Percentiles rank a stretch among this genome's conserved stretches.
Conservation (phyloP, 2,329 filamentous ascomycete genomes). For the Podosphaera xanthii region DNA sequence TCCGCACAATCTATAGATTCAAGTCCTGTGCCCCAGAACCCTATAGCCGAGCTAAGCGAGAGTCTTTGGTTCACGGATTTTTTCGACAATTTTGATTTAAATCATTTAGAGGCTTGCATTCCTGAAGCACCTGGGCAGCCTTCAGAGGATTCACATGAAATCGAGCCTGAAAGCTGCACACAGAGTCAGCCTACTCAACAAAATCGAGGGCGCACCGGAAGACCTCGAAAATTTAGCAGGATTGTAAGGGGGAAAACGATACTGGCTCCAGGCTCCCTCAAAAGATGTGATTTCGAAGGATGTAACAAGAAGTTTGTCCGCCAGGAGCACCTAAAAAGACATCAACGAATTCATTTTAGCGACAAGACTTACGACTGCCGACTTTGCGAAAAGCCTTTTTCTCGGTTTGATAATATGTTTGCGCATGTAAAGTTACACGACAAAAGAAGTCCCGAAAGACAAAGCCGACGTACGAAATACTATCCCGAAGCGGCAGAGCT, state of each 20-base stretch:
- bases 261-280: constrained; percentile 3
- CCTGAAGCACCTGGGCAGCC: not conserved
- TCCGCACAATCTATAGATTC: not conserved
- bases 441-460: not conserved
- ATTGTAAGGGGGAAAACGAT: constrained; percentile 2
- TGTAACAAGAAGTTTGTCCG: constrained; percentile 24
- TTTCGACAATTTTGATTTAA: not conserved
- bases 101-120: not conserved
- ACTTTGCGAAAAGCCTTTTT: constrained; percentile 9
- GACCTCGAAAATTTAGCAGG: not conserved
- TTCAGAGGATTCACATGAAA: not conserved
- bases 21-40: not conserved
- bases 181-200: not conserved
- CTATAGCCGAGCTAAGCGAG: not conserved
- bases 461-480: constrained; percentile 1
- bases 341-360: constrained; percentile 21
- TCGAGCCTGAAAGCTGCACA: not conserved
- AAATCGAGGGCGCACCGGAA: no score
- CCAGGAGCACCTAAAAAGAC: constrained; percentile 25
- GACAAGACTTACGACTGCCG: constrained; percentile 4
- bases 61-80: not conserved
- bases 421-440: constrained; percentile 8
- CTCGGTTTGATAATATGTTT: constrained; percentile 11
- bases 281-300: constrained; percentile 20
- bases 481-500: not conserved